Conservation (phyloP, 768 basidiomycete genomes). For the Steccherinum ochraceum region DNA sequence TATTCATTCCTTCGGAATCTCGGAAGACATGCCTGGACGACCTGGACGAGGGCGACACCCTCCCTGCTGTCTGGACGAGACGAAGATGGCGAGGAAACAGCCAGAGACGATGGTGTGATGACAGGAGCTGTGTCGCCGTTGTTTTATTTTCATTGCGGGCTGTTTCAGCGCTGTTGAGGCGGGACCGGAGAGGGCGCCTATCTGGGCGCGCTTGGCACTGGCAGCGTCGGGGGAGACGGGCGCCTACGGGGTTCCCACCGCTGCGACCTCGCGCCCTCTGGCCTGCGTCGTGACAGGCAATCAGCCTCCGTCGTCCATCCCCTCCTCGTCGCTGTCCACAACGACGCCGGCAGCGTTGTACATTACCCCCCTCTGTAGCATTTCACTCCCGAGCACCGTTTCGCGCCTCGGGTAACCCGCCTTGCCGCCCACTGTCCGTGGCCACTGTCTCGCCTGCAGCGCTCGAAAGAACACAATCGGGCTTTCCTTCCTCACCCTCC, state of each 20-base stretch:
- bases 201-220: neutral
- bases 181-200: neutral
- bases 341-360: slow-evolving; percentile 5
- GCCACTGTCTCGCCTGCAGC: neutral
- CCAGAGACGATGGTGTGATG: too few species aligned
- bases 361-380: neutral
- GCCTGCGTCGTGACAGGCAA: slow-evolving; percentile 22
- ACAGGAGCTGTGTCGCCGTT: too few species aligned
- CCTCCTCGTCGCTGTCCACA: slow-evolving; percentile 11
- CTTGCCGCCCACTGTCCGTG: slow-evolving; percentile 3
- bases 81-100: neutral
- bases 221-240: slow-evolving; percentile 3
- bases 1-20: neutral
- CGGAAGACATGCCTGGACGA: too few species aligned
- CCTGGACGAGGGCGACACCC: too few species aligned
- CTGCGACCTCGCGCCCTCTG: slow-evolving; percentile 27
- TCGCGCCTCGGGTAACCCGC: neutral
- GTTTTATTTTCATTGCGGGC: too few species aligned
- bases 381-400: neutral
- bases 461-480: neutral
- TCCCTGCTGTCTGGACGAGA: neutral
- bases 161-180: too few species aligned
- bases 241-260: slow-evolving; percentile 28
- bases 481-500: neutral
- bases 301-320: slow-evolving; percentile 16